These are phyloP conservation scores for Lactuca saligna DNA, from an alignment of 129 eudicot genomes.

Conservation along the genomic window DNA sequence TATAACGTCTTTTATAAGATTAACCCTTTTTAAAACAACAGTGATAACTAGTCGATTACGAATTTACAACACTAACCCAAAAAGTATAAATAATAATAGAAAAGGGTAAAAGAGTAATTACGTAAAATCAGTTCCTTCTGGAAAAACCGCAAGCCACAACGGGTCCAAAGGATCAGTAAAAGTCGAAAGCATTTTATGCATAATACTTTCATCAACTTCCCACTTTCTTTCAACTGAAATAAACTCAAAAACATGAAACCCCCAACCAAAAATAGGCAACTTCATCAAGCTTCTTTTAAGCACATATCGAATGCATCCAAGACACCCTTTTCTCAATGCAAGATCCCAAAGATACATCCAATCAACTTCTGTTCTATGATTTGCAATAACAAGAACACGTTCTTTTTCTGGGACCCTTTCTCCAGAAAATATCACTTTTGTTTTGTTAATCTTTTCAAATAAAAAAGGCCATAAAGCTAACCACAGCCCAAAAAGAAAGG, in stretches of 20 bases:
- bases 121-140: slow-evolving; percentile 93
- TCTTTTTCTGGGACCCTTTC: slow-evolving; percentile 65
- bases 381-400: slow-evolving; percentile 73
- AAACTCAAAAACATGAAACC: slow-evolving; percentile 79
- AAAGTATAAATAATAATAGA: neutral
- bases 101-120: slow-evolving; percentile 32
- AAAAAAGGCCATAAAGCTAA: slow-evolving; percentile 86
- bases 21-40: too few relatives aligned
- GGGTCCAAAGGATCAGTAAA: slow-evolving; percentile 57
- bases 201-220: slow-evolving; percentile 68
- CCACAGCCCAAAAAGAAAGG: slow-evolving; percentile 69
- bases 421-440: slow-evolving; percentile 75
- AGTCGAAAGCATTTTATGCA: slow-evolving; percentile 60
- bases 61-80: too few relatives aligned
- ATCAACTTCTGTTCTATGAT: slow-evolving; percentile 94
- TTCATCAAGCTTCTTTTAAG: slow-evolving; percentile 90
- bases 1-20: too few relatives aligned
- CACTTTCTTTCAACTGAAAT: slow-evolving; percentile 86
- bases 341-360: slow-evolving; percentile 97
- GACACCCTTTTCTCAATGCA: slow-evolving; percentile 73
- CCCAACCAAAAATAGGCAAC: slow-evolving; percentile 84
- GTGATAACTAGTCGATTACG: too few relatives aligned
- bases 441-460: slow-evolving; percentile 76
- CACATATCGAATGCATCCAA: slow-evolving; percentile 71
- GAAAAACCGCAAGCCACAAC: slow-evolving; percentile 84